Base-by-base conservation (phyloP, 768 basidiomycete species). In the Macrolepiota albuminosa region DNA sequence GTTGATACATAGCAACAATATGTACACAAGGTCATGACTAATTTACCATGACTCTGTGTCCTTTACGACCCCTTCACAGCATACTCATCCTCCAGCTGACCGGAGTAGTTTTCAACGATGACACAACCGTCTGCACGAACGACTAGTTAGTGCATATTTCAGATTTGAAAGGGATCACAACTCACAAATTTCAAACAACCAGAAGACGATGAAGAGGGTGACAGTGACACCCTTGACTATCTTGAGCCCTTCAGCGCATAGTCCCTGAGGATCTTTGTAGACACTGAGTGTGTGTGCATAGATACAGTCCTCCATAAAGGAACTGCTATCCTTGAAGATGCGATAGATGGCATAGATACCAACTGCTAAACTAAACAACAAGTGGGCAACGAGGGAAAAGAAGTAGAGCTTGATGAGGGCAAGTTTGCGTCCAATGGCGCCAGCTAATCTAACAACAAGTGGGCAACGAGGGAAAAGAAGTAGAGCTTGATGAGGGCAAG, bases 101-200 rank as follows among this genome's bases (percentile, higher is more conserved):
- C 72, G 51, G 71, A 72, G 61, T 83, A 81, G 56, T 70, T 71
- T 43, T 70, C 70, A 47, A 83, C 78, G 58, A 83, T 79, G 60
- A 79, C 70, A 65, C 77, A 79, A 60, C 75, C 78, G 75, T 78
- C 81, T 80, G 63, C 26, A 54, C 54, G 46, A 47, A 49, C 13
- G 53, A 43, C 47, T 50, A 36, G 13, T 54, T 45, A 54, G 39
- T 16, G 13, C 1, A 36, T 16, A 10, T 14, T n/a, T 29, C 49
- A 0, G 6, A 18, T 34, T 11, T 31, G 7, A 2, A 29, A 37
- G 9, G n/a, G 42, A 7, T 13, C 8, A 8, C 53, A 24, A 75
- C 80, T 59, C 58, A 81, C 81, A 82, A 59, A 77, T 75, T 64
- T 80, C 78, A 62, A 83, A 70, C 61, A 81, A 64, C 78, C 78